Evolutionary conservation across 2,329 filamentous ascomycete genomes (phyloP), one percentile per base, ranked within the genome.

Genomic region (Alternaria brassicicola): DNA sequence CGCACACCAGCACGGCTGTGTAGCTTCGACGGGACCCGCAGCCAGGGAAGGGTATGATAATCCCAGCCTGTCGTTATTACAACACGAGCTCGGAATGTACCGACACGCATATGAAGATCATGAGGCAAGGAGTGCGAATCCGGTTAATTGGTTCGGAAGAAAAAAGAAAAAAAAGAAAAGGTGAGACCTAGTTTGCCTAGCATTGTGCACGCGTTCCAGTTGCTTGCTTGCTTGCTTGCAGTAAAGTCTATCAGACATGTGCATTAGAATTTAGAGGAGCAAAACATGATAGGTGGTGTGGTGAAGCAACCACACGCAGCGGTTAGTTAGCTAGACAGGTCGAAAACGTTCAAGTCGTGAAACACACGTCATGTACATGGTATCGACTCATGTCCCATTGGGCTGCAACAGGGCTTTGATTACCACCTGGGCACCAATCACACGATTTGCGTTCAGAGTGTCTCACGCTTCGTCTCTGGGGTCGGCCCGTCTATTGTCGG

Each of bases 401-500:
- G 55, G 55, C 55, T 48, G 48, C 55, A 55, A 58, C 55, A 58
- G 45, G 51, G 51, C 55, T 58, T 28, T 55, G 45, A 55, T 33
- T 38, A 47, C 31, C 19, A 46, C 38, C 49, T 54, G 43, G 55
- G 51, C 51, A 58, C 55, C 51, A 45, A 46, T 58, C 46, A 47
- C 38, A 55, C 55, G 45, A 53, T 58, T 55, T 45, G 53, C 38
- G 55, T 39, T 39, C 30, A 55, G 39, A 49, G 25, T 45, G 36
- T 43, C 55, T 55, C 45, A 49, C 48, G 55, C 51, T 55, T 55
- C 35, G 55, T 58, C 51, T 55, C 55, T 58, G 55, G 51, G 55
- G 51, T 58, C 55, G 55, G 55, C 55, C 55, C 55, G 55, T 58
- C 43, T 54, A 50, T 38, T 45, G 55, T 50, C 55, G 51, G 55